Evolutionary conservation across 2,329 filamentous ascomycete genomes (phyloP).

Genomic region (Botryotinia narcissicola): DNA sequence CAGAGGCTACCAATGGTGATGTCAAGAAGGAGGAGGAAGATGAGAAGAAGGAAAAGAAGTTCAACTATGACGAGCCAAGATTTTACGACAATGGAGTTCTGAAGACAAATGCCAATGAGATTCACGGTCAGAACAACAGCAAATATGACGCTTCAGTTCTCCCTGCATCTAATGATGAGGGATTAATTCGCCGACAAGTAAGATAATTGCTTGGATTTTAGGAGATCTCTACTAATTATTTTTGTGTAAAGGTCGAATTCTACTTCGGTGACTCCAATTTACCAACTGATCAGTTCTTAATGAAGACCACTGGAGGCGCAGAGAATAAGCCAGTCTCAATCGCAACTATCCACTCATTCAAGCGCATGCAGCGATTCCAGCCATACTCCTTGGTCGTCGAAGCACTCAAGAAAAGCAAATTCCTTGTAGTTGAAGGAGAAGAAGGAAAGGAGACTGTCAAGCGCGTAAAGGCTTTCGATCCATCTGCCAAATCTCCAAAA

Average conservation of each 20-base stretch:
- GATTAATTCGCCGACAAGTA: conserved; percentile 66
- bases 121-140: conserved; percentile 43
- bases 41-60: conserved; percentile 13
- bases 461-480: conserved; percentile 71
- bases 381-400: conserved; percentile 79
- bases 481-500: conserved; percentile 50
- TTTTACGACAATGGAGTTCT: conserved; percentile 30
- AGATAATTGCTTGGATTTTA: conserved; percentile 20
- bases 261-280: conserved; percentile 95
- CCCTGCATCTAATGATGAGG: conserved; percentile 58
- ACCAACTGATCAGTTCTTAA: conserved; percentile 82
- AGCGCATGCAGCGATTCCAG: conserved; percentile 94
- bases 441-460: conserved; percentile 69
- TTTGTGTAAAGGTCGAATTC: conserved; percentile 71
- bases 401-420: conserved; percentile 74
- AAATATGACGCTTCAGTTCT: conserved; percentile 56
- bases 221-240: conserved; percentile 17
- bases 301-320: conserved; percentile 71
- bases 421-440: conserved; percentile 71
- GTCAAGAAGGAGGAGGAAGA: conserved; percentile 20
- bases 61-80: conserved; percentile 19
- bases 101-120: conserved; percentile 32
- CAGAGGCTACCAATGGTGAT: conserved; percentile 21
- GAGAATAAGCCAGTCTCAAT: conserved; percentile 80
- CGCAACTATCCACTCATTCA: conserved; percentile 78